A percentile compares a stretch with the other conserved stretches of the same genome.
These are phyloP conservation scores for Gonium pectorale DNA, from an alignment of 139 green algal genomes.

Conservation along the genomic window DNA sequence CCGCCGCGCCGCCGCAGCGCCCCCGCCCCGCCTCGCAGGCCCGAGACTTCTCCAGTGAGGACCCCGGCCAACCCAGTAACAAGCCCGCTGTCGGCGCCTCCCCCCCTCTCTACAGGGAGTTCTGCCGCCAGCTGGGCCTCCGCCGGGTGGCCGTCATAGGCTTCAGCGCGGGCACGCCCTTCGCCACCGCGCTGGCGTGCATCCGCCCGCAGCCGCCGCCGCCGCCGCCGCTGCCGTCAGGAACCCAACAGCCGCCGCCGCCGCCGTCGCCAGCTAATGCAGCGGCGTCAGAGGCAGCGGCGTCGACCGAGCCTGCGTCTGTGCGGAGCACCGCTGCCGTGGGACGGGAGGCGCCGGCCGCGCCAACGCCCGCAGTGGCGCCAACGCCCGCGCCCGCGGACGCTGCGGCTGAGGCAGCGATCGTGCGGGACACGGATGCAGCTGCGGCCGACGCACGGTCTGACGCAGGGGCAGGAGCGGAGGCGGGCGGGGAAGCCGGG, in stretches of 20 bases:
- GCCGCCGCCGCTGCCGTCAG: not conserved
- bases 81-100: not conserved
- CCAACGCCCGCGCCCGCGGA: too few relatives aligned
- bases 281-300: too few relatives aligned
- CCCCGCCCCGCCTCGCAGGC: not conserved
- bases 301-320: too few relatives aligned
- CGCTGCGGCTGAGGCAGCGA: too few relatives aligned
- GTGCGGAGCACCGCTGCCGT: too few relatives aligned
- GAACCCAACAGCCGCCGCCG: not conserved
- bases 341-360: too few relatives aligned
- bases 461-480: too few relatives aligned
- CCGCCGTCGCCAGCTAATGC: not conserved
- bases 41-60: not conserved
- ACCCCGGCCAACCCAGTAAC: not conserved
- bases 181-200: conserved; percentile 10
- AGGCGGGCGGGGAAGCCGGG: too few relatives aligned
- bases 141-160: conserved; percentile 5
- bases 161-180: conserved; percentile 34
- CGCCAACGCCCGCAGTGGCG: too few relatives aligned
- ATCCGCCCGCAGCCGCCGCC: not conserved
- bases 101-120: conserved; percentile 12
- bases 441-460: too few relatives aligned
- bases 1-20: not conserved
- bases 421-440: too few relatives aligned
- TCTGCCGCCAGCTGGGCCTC: conserved; percentile 1